Conservation (phyloP, 148 eudicot species). For the Euryodendron excelsum region DNA sequence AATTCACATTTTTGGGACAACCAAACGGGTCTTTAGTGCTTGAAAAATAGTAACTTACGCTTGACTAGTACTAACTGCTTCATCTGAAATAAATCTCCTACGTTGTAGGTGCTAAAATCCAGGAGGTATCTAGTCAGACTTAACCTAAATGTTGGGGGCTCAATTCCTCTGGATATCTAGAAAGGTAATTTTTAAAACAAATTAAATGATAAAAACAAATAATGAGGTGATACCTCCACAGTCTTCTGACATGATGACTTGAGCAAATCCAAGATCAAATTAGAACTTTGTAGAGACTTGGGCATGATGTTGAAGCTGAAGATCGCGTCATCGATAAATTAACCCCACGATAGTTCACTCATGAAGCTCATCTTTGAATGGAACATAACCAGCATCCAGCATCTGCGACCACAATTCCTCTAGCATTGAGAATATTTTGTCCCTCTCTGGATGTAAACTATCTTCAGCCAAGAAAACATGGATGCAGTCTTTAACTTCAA, state of each 20-base stretch:
- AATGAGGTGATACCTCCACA: background rate
- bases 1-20: background rate
- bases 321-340: background rate
- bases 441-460: constrained; percentile 30
- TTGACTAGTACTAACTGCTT: background rate
- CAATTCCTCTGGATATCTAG: background rate
- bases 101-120: background rate
- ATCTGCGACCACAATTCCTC: constrained; percentile 32
- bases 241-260: background rate
- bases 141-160: background rate
- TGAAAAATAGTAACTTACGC: background rate
- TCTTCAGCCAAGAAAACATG: constrained; percentile 39
- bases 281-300: background rate
- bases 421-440: constrained; percentile 22
- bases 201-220: background rate
- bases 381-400: constrained; percentile 25
- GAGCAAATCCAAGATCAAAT: background rate
- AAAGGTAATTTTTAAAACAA: background rate
- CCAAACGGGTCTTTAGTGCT: background rate
- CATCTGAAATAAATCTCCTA: background rate
- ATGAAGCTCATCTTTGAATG: constrained; percentile 15
- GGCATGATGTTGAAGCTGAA: constrained; percentile 1
- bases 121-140: background rate
- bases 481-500: constrained; percentile 33
- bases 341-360: background rate